Evolutionary conservation across 306 rosid genomes (phyloP), one percentile per base, ranked within the genome.

Genomic region (Cicer pinnatifidum): DNA sequence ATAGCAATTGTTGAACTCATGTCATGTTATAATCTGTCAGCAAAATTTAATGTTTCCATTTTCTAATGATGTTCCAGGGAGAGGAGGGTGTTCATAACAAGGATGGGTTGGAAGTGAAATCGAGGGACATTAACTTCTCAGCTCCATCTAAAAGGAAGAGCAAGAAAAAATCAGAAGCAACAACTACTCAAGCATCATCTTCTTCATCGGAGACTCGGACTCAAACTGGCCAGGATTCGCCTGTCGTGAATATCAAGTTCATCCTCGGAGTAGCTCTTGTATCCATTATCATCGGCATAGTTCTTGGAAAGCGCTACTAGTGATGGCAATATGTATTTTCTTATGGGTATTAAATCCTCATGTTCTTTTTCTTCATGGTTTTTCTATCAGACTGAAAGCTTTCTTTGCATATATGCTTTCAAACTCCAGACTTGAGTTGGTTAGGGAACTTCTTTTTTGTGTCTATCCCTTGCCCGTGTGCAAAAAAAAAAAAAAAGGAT

Each of bases 281-380:
- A 6, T 91, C 99, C 51, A 87, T 82, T 73, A 85, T 91, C 75
- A 6, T 88, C 17, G 97, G 99, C 71, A 61, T 95, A 66, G 80
- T 91, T 75, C 92, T 95, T 80, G 99, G 97, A 75, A 95, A 90
- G 74, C 87, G 81, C 41, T 95, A 91, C 81, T 95, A 90, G 83
- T 4, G 77, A 43, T 19, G 48, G 12, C 16, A 53, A 2, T 46
- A 69, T 78, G 82, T 62, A 33, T 6, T 63, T 73, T 47, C 35
- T 28, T 28, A 28, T 28, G 35, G 16, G 12, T 3, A 23, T 75
- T 56, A 28, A 28, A 28, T 77, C 53, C 59, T 78, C 58, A 71
- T 59, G 3, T 48, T 12, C 58, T 20, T 64, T 23, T 71, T 73
- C 65, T 15, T 46, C 66, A 57, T 57, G 80, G 7, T n/a, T 66